Evolutionary conservation across 1,284 basidiomycete species (phyloP), one percentile per base, ranked within the genome.

Genomic region (Neonothopanus nambi): DNA sequence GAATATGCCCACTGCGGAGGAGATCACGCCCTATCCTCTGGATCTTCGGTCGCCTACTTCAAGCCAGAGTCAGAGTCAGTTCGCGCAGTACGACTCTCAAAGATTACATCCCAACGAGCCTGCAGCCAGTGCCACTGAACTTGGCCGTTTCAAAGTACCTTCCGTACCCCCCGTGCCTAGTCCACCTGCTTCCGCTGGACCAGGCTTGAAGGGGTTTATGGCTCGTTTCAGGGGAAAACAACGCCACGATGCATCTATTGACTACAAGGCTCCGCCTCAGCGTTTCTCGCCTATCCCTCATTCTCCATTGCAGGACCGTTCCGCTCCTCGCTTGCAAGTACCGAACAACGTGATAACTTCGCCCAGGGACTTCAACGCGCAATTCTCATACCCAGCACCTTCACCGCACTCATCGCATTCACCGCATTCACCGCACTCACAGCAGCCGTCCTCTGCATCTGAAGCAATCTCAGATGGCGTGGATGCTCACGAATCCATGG

Each of bases 191-290:
- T 84, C 87, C 18, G 80, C 87, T 21, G 77, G 82, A 12, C 89
- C 88, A 33, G 85, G 87, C 39, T 63, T 91, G 21, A 88, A 84
- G 66, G 84, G 87, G 9, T 86, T 92, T 67, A 90, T 92, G 80
- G 81, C 88, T 24, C 80, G 87, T 36, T 87, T 92, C 65, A 80
- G 87, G 41, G 71, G 73, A 47, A 91, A 84, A 64, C 80, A 77
- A 57, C 78, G 84, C 50, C 63, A 71, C n/a, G 74, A 76, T 48
- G 61, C 63, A 8, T 57, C 67, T 15, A 52, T 60, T 39, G 48
- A 56, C 12, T 48, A 47, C 33, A 41, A 45, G 15, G 44, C 46
- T 3, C 28, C 41, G 12, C 47, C 47, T 33, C 44, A 41, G 39
- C 40, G 51, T 28, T 17, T 42, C 38, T 38, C 45, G n/a, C 51